Evolutionary conservation across 2,329 filamentous ascomycete species (phyloP).

Genomic region (Ilyonectria robusta): DNA sequence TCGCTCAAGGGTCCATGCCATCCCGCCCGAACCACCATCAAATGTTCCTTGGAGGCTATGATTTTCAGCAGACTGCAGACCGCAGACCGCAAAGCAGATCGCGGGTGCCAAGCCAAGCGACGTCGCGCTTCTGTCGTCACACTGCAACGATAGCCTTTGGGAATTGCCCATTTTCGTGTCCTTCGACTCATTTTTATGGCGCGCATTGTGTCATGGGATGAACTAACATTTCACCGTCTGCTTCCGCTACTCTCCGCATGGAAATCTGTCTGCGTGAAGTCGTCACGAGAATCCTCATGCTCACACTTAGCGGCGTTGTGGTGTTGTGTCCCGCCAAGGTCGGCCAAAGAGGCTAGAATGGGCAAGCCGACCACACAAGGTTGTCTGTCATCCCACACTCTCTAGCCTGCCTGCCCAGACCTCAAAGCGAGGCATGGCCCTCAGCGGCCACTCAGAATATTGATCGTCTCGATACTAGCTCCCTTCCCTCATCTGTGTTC

Average conservation of each 20-base stretch:
- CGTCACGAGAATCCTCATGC: conserved; percentile 31
- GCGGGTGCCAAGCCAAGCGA: conserved; percentile 39
- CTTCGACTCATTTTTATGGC: conserved; percentile 11
- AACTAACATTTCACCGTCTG: conserved; percentile 14
- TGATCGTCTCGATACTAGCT: conserved; percentile 19
- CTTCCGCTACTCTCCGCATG: conserved; percentile 27
- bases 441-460: conserved; percentile 36
- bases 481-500: conserved; percentile 18
- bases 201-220: conserved; percentile 25
- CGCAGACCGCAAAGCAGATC: conserved; percentile 20
- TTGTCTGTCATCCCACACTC: conserved; percentile 28
- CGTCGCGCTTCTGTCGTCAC: conserved; percentile 31
- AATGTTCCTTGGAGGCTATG: conserved; percentile 39
- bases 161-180: conserved; percentile 19
- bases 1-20: conserved; percentile 32
- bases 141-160: conserved; percentile 22
- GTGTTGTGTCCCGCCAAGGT: conserved; percentile 39
- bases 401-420: conserved; percentile 28
- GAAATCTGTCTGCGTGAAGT: conserved; percentile 31
- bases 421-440: conserved; percentile 36
- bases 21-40: conserved; percentile 43
- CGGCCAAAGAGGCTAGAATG: conserved; percentile 37
- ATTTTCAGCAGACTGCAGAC: conserved; percentile 39
- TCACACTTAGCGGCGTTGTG: conserved; percentile 32
- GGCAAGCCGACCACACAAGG: conserved; percentile 28